phyloP scores from a whole-genome alignment of 805 yeast genomes.

The Saturnispora quitensis region DNA sequence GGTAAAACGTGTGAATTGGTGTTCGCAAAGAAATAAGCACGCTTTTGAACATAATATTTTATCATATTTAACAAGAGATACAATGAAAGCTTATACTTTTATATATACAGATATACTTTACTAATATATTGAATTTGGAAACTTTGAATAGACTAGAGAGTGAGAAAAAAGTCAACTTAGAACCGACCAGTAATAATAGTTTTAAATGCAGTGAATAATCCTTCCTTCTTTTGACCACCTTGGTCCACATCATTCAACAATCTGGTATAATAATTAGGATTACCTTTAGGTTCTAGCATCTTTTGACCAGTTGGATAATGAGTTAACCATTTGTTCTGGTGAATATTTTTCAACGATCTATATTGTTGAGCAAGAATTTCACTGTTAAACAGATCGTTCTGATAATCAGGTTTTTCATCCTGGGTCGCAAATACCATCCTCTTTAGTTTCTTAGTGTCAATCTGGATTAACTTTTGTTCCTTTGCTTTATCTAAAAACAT shows the following conservation, averaged over 20 bases:
- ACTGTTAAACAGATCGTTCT: constrained; percentile 42
- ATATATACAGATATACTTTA: constrained; percentile 2
- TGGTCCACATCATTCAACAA: constrained; percentile 54
- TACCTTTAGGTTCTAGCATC: constrained; percentile 71
- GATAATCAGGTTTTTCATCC: constrained; percentile 32
- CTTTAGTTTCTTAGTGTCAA: constrained; percentile 29
- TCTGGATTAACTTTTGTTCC: constrained; percentile 28
- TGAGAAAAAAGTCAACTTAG: background rate
- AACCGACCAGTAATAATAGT: constrained; percentile 71
- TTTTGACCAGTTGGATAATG: constrained; percentile 60
- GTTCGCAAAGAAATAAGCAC: constrained; percentile 24
- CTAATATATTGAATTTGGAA: background rate
- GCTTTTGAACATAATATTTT: background rate
- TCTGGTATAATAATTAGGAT: constrained; percentile 68
- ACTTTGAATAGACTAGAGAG: background rate
- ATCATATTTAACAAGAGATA: background rate
- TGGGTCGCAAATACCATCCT: constrained; percentile 30
- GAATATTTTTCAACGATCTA: constrained; percentile 45
- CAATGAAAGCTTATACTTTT: background rate
- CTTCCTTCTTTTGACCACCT: constrained; percentile 61
- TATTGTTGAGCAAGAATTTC: constrained; percentile 44
- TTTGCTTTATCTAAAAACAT: constrained; percentile 26
- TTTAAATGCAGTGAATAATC: constrained; percentile 53
- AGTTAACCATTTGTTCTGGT: constrained; percentile 51
- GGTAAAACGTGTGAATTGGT: constrained; percentile 18